Percentiles rank a stretch among this genome's conserved stretches.
These are phyloP conservation scores for Mycena sanguinolenta DNA, from an alignment of 768 basidiomycete genomes.

Conservation along the genomic window DNA sequence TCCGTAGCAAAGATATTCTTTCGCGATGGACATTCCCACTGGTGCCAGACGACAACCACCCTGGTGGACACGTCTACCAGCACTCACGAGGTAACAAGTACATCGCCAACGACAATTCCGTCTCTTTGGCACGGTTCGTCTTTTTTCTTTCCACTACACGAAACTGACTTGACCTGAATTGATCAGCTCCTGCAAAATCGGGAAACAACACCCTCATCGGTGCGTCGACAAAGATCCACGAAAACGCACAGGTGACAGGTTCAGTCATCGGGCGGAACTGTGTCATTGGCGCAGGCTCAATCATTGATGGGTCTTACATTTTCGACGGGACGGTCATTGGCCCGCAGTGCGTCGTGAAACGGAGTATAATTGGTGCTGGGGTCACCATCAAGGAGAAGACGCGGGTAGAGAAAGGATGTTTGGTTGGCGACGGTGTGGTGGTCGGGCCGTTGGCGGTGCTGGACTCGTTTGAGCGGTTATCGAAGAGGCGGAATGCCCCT, in stretches of 20 bases:
- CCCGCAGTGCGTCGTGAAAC: slow-evolving; percentile 76
- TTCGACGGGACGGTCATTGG: slow-evolving; percentile 85
- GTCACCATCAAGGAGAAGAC: slow-evolving; percentile 80
- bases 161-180: neutral
- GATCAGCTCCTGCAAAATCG: slow-evolving; percentile 82
- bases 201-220: slow-evolving; percentile 89
- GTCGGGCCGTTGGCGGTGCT: slow-evolving; percentile 81
- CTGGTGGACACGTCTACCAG: slow-evolving; percentile 85
- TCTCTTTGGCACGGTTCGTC: slow-evolving; percentile 84
- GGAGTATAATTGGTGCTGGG: slow-evolving; percentile 85
- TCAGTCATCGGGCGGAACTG: slow-evolving; percentile 88
- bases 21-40: slow-evolving; percentile 96
- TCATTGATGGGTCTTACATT: slow-evolving; percentile 83
- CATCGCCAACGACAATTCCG: slow-evolving; percentile 82
- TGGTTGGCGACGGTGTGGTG: slow-evolving; percentile 86
- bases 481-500: slow-evolving; percentile 57
- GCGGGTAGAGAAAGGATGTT: slow-evolving; percentile 77
- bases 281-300: slow-evolving; percentile 76
- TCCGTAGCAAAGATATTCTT: slow-evolving; percentile 87
- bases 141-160: slow-evolving; percentile 4
- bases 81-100: slow-evolving; percentile 92
- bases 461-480: slow-evolving; percentile 79
- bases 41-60: slow-evolving; percentile 94
- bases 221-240: slow-evolving; percentile 75
- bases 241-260: slow-evolving; percentile 73